Conservation (phyloP, 1,284 basidiomycete species). For the Apiotrichum sp. region DNA sequence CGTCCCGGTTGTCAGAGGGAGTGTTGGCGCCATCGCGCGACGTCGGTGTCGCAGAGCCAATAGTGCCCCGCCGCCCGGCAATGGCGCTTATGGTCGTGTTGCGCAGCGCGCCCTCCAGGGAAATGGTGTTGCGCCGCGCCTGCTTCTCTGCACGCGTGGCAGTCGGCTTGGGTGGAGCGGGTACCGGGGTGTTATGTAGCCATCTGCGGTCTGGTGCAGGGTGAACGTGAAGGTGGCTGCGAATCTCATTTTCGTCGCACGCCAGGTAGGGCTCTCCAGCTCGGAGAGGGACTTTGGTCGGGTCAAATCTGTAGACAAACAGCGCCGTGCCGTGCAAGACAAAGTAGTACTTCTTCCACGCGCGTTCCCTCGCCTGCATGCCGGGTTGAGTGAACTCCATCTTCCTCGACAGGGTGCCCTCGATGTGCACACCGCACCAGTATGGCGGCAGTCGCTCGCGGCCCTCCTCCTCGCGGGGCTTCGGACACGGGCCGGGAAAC, state of each 20-base stretch:
- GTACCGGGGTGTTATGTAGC: background rate
- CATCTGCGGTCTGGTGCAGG: conserved; percentile 39
- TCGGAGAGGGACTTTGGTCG: conserved; percentile 46
- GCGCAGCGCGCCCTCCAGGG: conserved; percentile 5
- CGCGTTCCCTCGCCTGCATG: conserved; percentile 78
- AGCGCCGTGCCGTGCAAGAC: conserved; percentile 89
- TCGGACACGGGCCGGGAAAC: conserved; percentile 19
- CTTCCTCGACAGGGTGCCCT: conserved; percentile 82
- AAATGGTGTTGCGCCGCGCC: conserved; percentile 13
- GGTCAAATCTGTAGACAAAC: conserved; percentile 68
- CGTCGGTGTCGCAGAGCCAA: conserved; percentile 3
- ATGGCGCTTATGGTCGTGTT: conserved; percentile 5
- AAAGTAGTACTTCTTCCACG: conserved; percentile 83
- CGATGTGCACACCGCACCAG: conserved; percentile 70
- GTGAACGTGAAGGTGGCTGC: conserved; percentile 47
- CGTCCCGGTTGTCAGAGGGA: conserved; percentile 6
- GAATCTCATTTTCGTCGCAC: conserved; percentile 31
- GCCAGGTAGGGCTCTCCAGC: conserved; percentile 16
- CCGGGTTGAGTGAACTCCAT: conserved; percentile 86
- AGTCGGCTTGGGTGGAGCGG: too few species aligned
- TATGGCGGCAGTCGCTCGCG: conserved; percentile 74
- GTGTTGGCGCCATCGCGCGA: background rate
- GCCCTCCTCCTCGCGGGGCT: conserved; percentile 64
- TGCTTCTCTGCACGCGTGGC: background rate
- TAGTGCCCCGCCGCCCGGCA: conserved; percentile 3